Evolutionary conservation across 768 basidiomycete species (phyloP), one percentile per base, ranked within the genome.

Genomic region (Xerocomellus amylosporus): DNA sequence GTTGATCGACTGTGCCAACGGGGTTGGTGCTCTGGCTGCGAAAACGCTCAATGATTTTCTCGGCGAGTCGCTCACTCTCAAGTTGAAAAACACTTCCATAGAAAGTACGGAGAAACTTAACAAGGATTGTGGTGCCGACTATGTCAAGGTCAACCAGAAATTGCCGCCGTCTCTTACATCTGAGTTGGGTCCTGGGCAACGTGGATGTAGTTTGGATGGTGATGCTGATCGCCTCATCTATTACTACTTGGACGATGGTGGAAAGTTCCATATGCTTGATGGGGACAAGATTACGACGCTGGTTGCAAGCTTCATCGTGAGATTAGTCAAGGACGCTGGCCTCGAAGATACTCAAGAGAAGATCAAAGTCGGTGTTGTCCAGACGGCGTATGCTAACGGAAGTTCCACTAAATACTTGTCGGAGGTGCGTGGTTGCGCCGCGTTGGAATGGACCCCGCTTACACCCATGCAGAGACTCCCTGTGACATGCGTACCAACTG

Each of bases 331-430:
- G 69, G 80, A 83, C 34, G 85, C 95, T 17, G 93, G 92, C 19
- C 75, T 98, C 39, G 88, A 91, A 22, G 77, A 79, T 22, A 31
- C n/a, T 24, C 53, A 45, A 55, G 55, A 66, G 46, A 74, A 82
- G 45, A 73, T 98, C 58, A 84, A 88, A 68, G 89, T 98, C 26
- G 97, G 97, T 31, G 90, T 98, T 19, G 94, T 99, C 12, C 97
- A 99, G 71, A 99, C 97, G 1, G 97, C 97, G 4, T 99, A 99
- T 70, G 97, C 97, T 31, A 99, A 99, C 61, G 97, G 97, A 8
- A 92, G 85, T 53, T 98, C 96, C 0, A 99, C 97, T 13, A 91
- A 88, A 69, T 98, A 96, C 69, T 78, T 98, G 41, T 76, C 84
- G 15, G 85, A 87, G 71, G 92, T 93, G 55, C 58, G 83, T 67